Evolutionary conservation across 192 early-diverging fungal species (phyloP), one percentile per base, ranked within the genome.

Genomic region (Chytriomyces sp.): DNA sequence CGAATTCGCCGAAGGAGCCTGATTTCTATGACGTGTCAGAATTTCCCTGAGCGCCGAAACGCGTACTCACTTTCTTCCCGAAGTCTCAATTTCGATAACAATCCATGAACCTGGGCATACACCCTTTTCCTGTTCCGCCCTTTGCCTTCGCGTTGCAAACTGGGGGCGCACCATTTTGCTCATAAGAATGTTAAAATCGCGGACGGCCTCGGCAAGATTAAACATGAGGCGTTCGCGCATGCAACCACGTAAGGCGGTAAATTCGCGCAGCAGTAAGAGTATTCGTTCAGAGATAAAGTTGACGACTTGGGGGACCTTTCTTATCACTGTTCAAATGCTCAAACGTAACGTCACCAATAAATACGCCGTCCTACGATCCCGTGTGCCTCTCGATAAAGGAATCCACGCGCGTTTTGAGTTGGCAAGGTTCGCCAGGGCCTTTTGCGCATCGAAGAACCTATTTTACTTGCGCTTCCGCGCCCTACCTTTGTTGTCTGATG

Each of bases 131-230:
- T n/a, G n/a, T 17, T 19, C 40, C 37, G 1, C n/a, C 30, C 14
- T 1, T 19, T 26, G 25, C 44, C 12, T 10, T 77, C 69, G 52
- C 28, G 33, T 19, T 25, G 28, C 55, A 5, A 4, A 44, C 12
- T 38, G 8, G 30, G 68, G 5, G 44, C 68, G 61, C 76, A 90
- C 90, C 96, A 98, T 96, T 72, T 89, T 93, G 52, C 88, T 80
- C n/a, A 85, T 77, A 2, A 96, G 98, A 79, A 99, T 94, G 74
- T 96, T 98, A 73, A 99, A 99, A 69, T 99, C 98, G 67, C 91
- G 92, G 52, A 99, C 98, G 8, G 98, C 98, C 3, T 96, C 98
- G 0, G 98, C 98, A 34, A 99, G 81, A 74, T 98, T 98, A 77
- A 92, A 95, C 92, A 99, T 93, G 26, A 90, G 91, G 10, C 82